A percentile compares a stretch with the other conserved stretches of the same genome.
Evolutionary conservation across 2,329 filamentous ascomycete genomes (phyloP).

Genomic region (Tolypocladium amazonense): DNA sequence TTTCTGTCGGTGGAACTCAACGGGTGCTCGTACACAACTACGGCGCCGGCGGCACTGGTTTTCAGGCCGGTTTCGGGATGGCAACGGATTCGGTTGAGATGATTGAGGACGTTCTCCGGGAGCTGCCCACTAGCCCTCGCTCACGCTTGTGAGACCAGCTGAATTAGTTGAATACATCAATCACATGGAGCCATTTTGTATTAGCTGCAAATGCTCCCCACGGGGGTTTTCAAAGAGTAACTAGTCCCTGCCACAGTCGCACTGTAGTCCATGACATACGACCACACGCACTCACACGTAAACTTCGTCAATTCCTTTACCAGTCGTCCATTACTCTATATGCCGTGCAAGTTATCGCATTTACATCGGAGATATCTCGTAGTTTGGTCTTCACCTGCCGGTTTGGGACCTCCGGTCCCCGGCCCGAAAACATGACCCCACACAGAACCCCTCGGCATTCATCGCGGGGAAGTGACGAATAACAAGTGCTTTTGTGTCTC

Average conservation of each 20-base stretch:
- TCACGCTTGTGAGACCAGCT: not conserved
- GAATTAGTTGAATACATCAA: too few species aligned
- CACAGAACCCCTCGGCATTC: not conserved
- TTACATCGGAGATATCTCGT: not conserved
- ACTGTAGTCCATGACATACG: not conserved
- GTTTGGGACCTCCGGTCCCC: not conserved
- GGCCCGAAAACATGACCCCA: not conserved
- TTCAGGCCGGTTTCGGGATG: slow-evolving; percentile 31
- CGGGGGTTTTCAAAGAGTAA: too few species aligned
- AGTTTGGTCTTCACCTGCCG: not conserved
- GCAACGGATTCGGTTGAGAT: slow-evolving; percentile 22
- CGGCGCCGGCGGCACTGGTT: slow-evolving; percentile 33
- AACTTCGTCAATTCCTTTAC: not conserved
- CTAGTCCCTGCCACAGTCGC: too few species aligned
- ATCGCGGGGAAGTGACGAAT: not conserved
- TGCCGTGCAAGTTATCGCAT: not conserved
- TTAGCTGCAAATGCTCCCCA: too few species aligned
- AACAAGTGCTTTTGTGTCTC: not conserved
- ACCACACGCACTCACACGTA: not conserved
- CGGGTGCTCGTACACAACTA: slow-evolving; percentile 28
- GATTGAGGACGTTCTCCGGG: slow-evolving; percentile 15
- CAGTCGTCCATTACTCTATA: too few species aligned
- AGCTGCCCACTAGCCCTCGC: slow-evolving; percentile 1
- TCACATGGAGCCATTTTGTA: too few species aligned
- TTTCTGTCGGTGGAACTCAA: slow-evolving; percentile 12